These are phyloP conservation scores for Crithidia acanthocephali DNA, from an alignment of 208 protist genomes.

Conservation along the genomic window DNA sequence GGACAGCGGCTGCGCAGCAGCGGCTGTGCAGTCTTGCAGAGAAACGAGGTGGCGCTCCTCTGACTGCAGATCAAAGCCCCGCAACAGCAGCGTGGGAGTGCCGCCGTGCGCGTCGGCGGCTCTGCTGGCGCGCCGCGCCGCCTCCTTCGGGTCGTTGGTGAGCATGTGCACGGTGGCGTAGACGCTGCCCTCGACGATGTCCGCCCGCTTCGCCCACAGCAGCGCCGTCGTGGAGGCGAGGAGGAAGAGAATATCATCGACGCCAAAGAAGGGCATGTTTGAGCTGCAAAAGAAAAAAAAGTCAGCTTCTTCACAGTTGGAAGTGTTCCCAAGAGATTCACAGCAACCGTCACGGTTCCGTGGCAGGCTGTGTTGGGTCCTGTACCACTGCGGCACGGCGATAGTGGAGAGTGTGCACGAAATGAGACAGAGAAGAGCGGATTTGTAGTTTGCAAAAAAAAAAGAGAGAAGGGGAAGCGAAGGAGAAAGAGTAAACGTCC, in stretches of 20 bases:
- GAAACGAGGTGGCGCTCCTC: constrained; percentile 31
- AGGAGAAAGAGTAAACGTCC: too few species aligned
- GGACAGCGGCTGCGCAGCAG: neutral
- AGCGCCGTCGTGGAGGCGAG: constrained; percentile 69
- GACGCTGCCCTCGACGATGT: constrained; percentile 44
- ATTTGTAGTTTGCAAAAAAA: too few species aligned
- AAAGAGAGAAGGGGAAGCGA: too few species aligned
- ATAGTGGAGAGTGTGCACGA: too few species aligned
- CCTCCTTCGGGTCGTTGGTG: constrained; percentile 42
- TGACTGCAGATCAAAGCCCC: constrained; percentile 47
- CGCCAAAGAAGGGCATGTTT: constrained; percentile 73
- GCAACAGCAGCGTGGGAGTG: constrained; percentile 31
- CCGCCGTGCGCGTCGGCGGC: constrained; percentile 17
- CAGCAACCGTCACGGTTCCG: too few species aligned
- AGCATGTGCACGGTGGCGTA: constrained; percentile 36
- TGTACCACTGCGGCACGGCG: too few species aligned
- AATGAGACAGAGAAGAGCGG: too few species aligned
- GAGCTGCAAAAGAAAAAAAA: too few species aligned
- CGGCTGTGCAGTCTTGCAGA: constrained; percentile 2
- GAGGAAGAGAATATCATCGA: constrained; percentile 81
- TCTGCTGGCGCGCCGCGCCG: constrained; percentile 27
- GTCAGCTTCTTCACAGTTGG: too few species aligned
- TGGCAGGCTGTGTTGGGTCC: too few species aligned
- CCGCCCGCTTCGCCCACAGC: constrained; percentile 67
- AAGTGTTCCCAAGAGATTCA: too few species aligned